A percentile compares a stretch with the other conserved stretches of the same genome.
phyloP scores from a whole-genome alignment of 352 stramenopile genomes.

The Pythium aristosporum region DNA sequence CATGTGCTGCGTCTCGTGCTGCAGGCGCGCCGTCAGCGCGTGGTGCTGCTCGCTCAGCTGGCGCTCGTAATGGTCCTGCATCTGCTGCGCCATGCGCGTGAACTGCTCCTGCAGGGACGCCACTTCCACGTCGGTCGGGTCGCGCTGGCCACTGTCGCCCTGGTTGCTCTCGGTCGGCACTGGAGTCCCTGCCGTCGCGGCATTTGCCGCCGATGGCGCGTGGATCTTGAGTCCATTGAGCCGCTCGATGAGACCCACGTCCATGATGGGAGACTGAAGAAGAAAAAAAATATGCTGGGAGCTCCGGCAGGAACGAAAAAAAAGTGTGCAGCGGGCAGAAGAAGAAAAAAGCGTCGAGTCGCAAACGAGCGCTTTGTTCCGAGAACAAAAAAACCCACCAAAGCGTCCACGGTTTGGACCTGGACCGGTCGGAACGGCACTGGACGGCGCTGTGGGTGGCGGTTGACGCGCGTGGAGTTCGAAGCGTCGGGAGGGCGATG shows the following conservation, averaged over 20 bases:
- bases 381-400: conserved; percentile 2
- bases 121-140: not conserved
- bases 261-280: conserved; percentile 13
- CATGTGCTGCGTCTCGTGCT: conserved; percentile 53
- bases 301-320: not conserved
- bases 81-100: conserved; percentile 28
- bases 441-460: conserved; percentile 7
- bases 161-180: not conserved
- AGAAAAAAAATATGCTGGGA: not conserved
- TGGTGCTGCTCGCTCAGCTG: conserved; percentile 46
- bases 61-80: conserved; percentile 51
- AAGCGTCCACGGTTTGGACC: not conserved
- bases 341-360: not conserved
- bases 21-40: conserved; percentile 37
- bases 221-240: conserved; percentile 67
- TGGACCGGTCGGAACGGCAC: not conserved
- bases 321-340: conserved; percentile 2
- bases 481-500: conserved; percentile 18
- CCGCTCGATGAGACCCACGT: conserved; percentile 69
- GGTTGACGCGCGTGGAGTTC: conserved; percentile 2
- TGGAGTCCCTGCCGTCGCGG: not conserved
- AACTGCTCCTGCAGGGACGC: conserved; percentile 21
- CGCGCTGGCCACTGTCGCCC: conserved; percentile 18
- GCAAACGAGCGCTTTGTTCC: not conserved
- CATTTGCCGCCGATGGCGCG: not conserved